phyloP scores from a whole-genome alignment of 2,329 filamentous ascomycete species.

The Hypoxylon sp. region DNA sequence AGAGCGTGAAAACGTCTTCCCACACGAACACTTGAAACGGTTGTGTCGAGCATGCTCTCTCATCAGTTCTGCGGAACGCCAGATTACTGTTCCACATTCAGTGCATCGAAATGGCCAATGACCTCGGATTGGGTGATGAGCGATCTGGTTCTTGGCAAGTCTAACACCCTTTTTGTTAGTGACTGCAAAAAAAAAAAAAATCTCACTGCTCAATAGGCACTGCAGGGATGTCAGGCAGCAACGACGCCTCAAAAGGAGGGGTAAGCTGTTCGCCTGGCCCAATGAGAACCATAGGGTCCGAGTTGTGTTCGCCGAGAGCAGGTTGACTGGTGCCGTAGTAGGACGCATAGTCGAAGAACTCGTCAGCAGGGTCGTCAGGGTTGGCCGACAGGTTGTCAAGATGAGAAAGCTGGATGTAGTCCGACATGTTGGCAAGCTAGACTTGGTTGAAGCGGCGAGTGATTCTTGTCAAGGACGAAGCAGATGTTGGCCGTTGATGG shows the following conservation, averaged over 20 bases:
- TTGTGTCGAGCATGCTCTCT: conserved; percentile 30
- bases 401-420: conserved; percentile 32
- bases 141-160: too few relatives aligned
- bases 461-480: conserved; percentile 10
- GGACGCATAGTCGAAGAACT: background rate
- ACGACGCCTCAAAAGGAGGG: conserved; percentile 6
- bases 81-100: conserved; percentile 22
- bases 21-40: conserved; percentile 37
- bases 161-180: conserved; percentile 49
- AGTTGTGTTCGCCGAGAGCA: background rate
- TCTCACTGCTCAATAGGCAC: conserved; percentile 37
- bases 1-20: conserved; percentile 37
- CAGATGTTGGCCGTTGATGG: background rate
- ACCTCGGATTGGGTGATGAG: conserved; percentile 22
- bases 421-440: conserved; percentile 37
- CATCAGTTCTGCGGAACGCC: background rate
- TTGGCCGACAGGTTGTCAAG: conserved; percentile 13
- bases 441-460: conserved; percentile 36
- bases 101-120: conserved; percentile 15
- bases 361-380: background rate
- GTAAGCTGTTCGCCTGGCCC: conserved; percentile 20
- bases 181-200: conserved; percentile 44
- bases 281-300: conserved; percentile 20
- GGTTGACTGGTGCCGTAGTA: background rate
- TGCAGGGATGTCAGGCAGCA: conserved; percentile 31